Base-by-base conservation (phyloP, 2,329 filamentous ascomycete genomes). In the Colletotrichum cuscutae region DNA sequence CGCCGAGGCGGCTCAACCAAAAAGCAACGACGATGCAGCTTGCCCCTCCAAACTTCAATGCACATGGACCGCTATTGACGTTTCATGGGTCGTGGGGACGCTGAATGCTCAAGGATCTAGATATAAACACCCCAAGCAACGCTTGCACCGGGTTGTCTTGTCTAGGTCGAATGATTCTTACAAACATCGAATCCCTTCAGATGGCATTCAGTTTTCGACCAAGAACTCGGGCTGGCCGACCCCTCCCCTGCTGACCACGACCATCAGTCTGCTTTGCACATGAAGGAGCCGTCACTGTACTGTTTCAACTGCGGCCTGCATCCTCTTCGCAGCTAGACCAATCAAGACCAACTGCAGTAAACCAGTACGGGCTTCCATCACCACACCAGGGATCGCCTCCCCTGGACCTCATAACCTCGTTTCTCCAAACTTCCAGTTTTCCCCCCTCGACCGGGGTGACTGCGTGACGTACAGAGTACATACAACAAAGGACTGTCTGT, bases 191-290 rank as follows among this genome's bases (percentile, higher is more conserved):
- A 13, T 22, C 3, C 8, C 4, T 22, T 13, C 35, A 2, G 8
- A 54, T 54, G 67, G 22, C 59, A 32, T 12, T 8, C 52, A 49
- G 19, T 65, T 57, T 35, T 35, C 15, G 24, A 22, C 24, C 63
- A 46, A 70, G 37, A 22, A 49, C 9, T 30, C 46, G 54, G 56
- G n/a, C 28, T 49, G 26, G 56, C 64, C 64, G 68, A 71, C 30
- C 8, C 7, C 19, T 57, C 13, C n/a, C n/a, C 35, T 42, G 37
- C 28, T n/a, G 19, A 28, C n/a, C 15, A 22, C 37, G n/a, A 35
- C 22, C 37, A 28, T 9, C 19, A 24, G n/a, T 30, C 15, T 30
- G 15, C 32, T 15, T 46, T 32, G 53, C 19, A 54, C 52, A 53
- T 58, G 35, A 58, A 58, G n/a, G n/a, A 56, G 28, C 37, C 22